phyloP scores from a whole-genome alignment of 331 rosid genomes.

The Telfairia occidentalis region DNA sequence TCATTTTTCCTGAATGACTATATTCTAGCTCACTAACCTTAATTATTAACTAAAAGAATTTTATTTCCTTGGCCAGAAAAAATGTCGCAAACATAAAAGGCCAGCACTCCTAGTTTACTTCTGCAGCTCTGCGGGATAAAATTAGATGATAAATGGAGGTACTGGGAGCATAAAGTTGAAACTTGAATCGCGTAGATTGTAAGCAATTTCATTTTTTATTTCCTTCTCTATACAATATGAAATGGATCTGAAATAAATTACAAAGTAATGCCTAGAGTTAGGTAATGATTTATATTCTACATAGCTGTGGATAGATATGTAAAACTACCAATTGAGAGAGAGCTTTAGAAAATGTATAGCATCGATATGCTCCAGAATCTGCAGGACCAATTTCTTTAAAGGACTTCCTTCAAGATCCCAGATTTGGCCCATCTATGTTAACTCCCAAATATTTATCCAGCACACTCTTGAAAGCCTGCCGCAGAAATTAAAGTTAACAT shows the following conservation, averaged over 20 bases:
- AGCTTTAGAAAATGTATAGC: constrained; percentile 29
- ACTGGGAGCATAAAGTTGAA: background rate
- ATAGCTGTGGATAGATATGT: constrained; percentile 22
- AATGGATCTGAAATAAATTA: constrained; percentile 6
- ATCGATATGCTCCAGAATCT: constrained; percentile 32
- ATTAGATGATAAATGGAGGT: background rate
- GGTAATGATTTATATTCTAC: constrained; percentile 18
- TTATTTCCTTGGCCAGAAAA: background rate
- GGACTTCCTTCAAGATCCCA: constrained; percentile 21
- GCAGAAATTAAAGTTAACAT: constrained; percentile 12
- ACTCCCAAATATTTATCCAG: constrained; percentile 62
- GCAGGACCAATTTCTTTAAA: constrained; percentile 23
- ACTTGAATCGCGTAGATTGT: background rate
- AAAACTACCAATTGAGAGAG: constrained; percentile 29
- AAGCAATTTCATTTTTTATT: background rate
- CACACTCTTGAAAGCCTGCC: constrained; percentile 65
- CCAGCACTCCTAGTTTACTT: background rate
- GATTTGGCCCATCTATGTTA: constrained; percentile 41
- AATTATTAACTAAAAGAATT: background rate
- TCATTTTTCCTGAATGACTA: background rate
- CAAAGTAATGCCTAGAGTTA: constrained; percentile 22
- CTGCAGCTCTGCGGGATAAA: background rate
- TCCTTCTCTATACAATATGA: constrained; percentile 2
- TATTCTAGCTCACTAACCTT: background rate
- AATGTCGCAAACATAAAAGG: background rate